Evolutionary conservation across 2,329 filamentous ascomycete species (phyloP).

Genomic region (Talaromyces islandicus): DNA sequence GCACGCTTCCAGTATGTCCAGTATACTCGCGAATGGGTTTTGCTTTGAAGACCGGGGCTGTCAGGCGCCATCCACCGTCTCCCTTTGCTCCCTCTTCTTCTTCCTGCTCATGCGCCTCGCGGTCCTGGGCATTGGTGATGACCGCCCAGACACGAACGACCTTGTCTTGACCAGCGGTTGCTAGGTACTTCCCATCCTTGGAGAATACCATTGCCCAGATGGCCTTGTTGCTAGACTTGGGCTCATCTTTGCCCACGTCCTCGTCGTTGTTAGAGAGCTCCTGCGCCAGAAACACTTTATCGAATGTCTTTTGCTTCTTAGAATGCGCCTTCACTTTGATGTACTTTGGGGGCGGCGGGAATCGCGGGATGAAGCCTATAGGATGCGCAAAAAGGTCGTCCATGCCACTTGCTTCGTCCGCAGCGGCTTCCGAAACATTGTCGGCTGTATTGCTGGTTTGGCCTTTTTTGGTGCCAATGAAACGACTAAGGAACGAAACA

Average conservation of each 20-base stretch:
- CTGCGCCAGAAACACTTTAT: conserved; percentile 85
- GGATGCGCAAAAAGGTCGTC: conserved; percentile 76
- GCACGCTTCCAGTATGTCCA: conserved; percentile 77
- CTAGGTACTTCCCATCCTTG: conserved; percentile 81
- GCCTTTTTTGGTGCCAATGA: conserved; percentile 70
- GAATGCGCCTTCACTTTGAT: conserved; percentile 77
- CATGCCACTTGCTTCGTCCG: conserved; percentile 52
- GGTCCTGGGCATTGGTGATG: conserved; percentile 73
- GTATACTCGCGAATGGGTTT: conserved; percentile 73
- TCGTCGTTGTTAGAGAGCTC: conserved; percentile 64
- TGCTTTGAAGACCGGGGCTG: conserved; percentile 81
- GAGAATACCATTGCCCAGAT: conserved; percentile 94
- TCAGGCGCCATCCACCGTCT: conserved; percentile 58
- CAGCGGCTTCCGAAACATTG: conserved; percentile 65
- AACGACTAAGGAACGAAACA: conserved; percentile 80
- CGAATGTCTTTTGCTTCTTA: conserved; percentile 76
- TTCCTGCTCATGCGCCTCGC: conserved; percentile 65
- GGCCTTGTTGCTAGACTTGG: conserved; percentile 48
- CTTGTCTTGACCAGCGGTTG: conserved; percentile 84
- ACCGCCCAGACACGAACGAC: conserved; percentile 85
- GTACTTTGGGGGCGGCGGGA: conserved; percentile 85
- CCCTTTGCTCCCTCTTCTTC: conserved; percentile 48
- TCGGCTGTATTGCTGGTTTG: conserved; percentile 40
- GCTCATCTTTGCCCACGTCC: conserved; percentile 15
- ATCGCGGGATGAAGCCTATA: conserved; percentile 75